phyloP scores from a whole-genome alignment of 164 flowering plant genomes.

The Vitis riparia region DNA sequence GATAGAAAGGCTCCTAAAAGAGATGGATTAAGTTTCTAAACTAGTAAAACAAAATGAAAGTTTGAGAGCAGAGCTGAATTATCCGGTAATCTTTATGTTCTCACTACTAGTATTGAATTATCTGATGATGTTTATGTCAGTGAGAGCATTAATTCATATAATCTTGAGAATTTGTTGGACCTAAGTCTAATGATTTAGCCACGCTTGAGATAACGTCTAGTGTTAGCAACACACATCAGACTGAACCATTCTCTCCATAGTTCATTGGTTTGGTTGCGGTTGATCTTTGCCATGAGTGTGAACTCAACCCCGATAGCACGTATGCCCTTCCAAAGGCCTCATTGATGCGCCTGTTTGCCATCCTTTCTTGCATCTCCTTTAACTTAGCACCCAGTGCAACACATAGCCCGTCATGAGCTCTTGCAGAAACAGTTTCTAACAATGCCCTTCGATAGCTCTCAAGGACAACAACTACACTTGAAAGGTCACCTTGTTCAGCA shows the following conservation, averaged over 20 bases:
- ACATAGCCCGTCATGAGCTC: conserved; percentile 65
- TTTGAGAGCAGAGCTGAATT: too few species aligned
- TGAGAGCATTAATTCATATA: conserved; percentile 27
- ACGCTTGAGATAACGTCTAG: conserved; percentile 9
- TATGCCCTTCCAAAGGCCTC: conserved; percentile 89
- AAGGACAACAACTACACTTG: conserved; percentile 61
- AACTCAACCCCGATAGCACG: conserved; percentile 89
- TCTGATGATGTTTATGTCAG: conserved; percentile 36
- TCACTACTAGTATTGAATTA: conserved; percentile 19
- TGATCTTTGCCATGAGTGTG: conserved; percentile 97
- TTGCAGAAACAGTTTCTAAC: conserved; percentile 51
- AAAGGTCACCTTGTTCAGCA: conserved; percentile 74
- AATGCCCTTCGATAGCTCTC: conserved; percentile 50
- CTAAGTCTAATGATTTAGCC: conserved; percentile 12
- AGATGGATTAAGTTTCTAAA: conserved; percentile 34
- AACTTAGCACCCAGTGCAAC: conserved; percentile 69
- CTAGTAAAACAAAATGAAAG: neutral
- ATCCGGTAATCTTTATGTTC: neutral
- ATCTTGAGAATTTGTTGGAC: conserved; percentile 20
- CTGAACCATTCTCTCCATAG: conserved; percentile 32
- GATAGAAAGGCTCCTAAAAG: conserved; percentile 35
- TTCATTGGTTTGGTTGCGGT: conserved; percentile 48
- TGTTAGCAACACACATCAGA: conserved; percentile 1
- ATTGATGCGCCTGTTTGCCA: conserved; percentile 71
- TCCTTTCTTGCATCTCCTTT: conserved; percentile 86